phyloP scores from a whole-genome alignment of 148 eudicot genomes.

The Cornus suecica region DNA sequence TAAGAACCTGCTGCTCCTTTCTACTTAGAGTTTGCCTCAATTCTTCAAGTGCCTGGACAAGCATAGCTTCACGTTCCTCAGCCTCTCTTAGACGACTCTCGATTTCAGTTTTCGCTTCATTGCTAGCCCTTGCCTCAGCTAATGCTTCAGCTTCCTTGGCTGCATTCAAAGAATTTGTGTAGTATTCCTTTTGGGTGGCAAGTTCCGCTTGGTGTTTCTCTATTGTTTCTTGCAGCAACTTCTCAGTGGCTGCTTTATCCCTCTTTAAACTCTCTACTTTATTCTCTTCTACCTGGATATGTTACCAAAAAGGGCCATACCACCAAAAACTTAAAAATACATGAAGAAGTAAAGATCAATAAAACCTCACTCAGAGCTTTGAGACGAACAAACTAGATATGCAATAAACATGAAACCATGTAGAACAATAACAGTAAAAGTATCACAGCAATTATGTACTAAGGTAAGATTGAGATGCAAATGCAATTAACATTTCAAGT shows the following conservation, averaged over 20 bases:
- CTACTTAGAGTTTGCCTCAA: conserved; percentile 83
- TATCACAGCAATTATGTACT: no score
- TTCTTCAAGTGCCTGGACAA: conserved; percentile 93
- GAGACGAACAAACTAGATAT: no score
- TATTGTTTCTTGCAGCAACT: conserved; percentile 90
- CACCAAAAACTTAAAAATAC: background rate
- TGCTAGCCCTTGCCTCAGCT: conserved; percentile 81
- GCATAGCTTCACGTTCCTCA: conserved; percentile 86
- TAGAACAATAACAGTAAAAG: no score
- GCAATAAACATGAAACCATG: no score
- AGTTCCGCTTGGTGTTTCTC: conserved; percentile 93
- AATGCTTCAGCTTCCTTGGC: conserved; percentile 93
- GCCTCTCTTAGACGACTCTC: conserved; percentile 82
- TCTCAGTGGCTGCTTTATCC: conserved; percentile 91
- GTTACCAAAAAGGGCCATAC: background rate
- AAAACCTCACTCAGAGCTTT: no score
- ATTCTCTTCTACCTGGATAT: conserved; percentile 81
- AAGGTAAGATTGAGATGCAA: no score
- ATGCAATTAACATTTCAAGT: background rate
- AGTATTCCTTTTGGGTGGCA: conserved; percentile 84
- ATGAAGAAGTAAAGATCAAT: no score
- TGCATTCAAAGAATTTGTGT: conserved; percentile 72
- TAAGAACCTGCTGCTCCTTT: conserved; percentile 85
- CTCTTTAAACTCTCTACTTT: conserved; percentile 87
- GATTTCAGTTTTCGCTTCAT: conserved; percentile 84